Evolutionary conservation across 257 asterid species (phyloP), one percentile per base, ranked within the genome.

Genomic region (Scutellaria minor): DNA sequence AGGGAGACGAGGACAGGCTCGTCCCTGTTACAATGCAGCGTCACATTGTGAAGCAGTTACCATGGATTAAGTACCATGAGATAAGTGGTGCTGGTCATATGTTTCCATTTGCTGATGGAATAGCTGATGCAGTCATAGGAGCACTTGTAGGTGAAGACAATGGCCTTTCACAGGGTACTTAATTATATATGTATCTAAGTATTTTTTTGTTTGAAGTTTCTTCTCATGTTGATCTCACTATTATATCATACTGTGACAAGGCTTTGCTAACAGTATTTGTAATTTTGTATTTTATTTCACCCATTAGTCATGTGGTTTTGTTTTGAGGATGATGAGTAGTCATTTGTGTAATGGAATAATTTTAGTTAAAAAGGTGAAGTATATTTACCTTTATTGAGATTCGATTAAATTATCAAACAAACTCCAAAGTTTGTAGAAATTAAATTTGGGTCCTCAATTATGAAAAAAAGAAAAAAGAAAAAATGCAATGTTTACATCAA

Each of bases 61-160:
- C 92, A 0, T 91, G 97, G 97, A 78, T 91, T 42, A 77, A 79
- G 35, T 91, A 89, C 70, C 96, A 91, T 22, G 96, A 91, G 81
- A 48, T 87, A 11, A 8, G 85, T 2, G 90, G 95, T 68, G 83
- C 90, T 20, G 97, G 97, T 52, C 97, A 91, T 75, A 6, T 87
- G 83, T 77, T 91, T 52, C 81, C 84, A 13, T 81, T n/a, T 72
- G 81, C 75, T 6, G 80, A 84, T 39, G 96, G 90, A 48, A 77
- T 81, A 41, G 81, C 80, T 51, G 88, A 84, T 54, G 75, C 81
- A 2, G 71, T 89, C 70, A 47, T 89, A 53, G 64, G 54, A 63
- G 55, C 80, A n/a, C 95, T 89, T 73, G 2, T 88, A 67, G 73
- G 58, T 22, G 77, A 83, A 44, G 56, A 74, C 39, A 71, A 54